A percentile compares a stretch with the other conserved stretches of the same genome.
These are phyloP conservation scores for Trichoderma endophyticum DNA, from an alignment of 2,329 filamentous ascomycete species.

Conservation along the genomic window DNA sequence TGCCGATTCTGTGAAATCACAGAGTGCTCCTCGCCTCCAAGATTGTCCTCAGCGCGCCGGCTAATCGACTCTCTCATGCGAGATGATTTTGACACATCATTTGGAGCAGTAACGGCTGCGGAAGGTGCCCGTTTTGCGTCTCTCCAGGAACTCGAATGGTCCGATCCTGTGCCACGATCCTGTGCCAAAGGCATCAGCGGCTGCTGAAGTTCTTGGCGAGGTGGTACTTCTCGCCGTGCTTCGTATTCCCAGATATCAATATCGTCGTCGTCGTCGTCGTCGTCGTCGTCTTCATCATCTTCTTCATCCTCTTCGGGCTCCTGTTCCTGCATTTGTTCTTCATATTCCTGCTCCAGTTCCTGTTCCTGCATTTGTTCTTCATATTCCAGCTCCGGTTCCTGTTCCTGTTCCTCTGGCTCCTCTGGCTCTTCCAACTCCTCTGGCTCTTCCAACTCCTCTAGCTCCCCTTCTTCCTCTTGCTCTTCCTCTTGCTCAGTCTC, in stretches of 20 bases:
- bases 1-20: conserved; percentile 36
- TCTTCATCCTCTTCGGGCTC: not conserved
- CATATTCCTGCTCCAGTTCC: not conserved
- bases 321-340: not conserved
- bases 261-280: conserved; percentile 40
- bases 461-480: not conserved
- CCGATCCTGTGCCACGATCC: conserved; percentile 31
- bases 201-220: conserved; percentile 31
- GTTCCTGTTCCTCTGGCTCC: not conserved
- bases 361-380: not conserved
- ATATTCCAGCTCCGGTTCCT: not conserved
- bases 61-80: conserved; percentile 15
- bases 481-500: not conserved
- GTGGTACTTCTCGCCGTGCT: conserved; percentile 45
- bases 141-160: conserved; percentile 38
- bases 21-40: conserved; percentile 43
- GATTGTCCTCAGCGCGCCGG: conserved; percentile 12
- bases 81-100: conserved; percentile 19
- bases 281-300: not conserved
- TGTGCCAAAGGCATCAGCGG: conserved; percentile 25
- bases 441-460: conserved; percentile 17
- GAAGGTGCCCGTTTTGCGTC: conserved; percentile 15
- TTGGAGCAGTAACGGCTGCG: not conserved
- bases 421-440: not conserved
- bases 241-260: conserved; percentile 58